Percentiles rank a stretch among this genome's conserved stretches.
Conservation (phyloP, 805 yeast species). For the Candida methanosorbosa region DNA sequence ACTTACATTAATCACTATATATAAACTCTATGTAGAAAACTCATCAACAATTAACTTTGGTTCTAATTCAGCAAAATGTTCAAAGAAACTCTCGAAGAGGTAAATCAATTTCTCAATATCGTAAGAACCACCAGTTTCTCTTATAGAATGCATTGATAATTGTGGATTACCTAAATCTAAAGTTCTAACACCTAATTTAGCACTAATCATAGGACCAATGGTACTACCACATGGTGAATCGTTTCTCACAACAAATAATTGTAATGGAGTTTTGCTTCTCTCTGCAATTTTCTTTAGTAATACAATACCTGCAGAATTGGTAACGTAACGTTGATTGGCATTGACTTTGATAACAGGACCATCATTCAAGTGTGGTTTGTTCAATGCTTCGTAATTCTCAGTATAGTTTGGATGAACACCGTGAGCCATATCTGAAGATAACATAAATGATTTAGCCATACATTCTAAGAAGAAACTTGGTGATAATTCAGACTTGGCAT, state of each 20-base stretch:
- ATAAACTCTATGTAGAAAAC: too few species aligned
- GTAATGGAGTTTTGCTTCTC: slow-evolving; percentile 67
- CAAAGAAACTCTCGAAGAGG: slow-evolving; percentile 58
- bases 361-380: slow-evolving; percentile 71
- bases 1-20: too few species aligned
- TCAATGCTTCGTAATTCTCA: slow-evolving; percentile 64
- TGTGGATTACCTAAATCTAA: slow-evolving; percentile 90
- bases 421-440: slow-evolving; percentile 95
- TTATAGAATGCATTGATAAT: slow-evolving; percentile 85
- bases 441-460: slow-evolving; percentile 70
- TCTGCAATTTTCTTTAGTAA: slow-evolving; percentile 67
- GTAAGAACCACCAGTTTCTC: slow-evolving; percentile 81
- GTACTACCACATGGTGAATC: slow-evolving; percentile 95
- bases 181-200: slow-evolving; percentile 80
- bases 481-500: slow-evolving; percentile 21
- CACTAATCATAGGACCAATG: slow-evolving; percentile 88
- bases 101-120: slow-evolving; percentile 59
- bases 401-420: slow-evolving; percentile 93
- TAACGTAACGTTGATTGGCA: slow-evolving; percentile 92
- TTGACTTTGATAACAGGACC: slow-evolving; percentile 94
- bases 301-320: slow-evolving; percentile 85
- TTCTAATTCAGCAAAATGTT: slow-evolving; percentile 31
- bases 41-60: slow-evolving; percentile 34
- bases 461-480: slow-evolving; percentile 40
- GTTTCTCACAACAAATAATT: slow-evolving; percentile 86